Conservation (phyloP, 1,284 basidiomycete species). For the Entoloma clypeatum region DNA sequence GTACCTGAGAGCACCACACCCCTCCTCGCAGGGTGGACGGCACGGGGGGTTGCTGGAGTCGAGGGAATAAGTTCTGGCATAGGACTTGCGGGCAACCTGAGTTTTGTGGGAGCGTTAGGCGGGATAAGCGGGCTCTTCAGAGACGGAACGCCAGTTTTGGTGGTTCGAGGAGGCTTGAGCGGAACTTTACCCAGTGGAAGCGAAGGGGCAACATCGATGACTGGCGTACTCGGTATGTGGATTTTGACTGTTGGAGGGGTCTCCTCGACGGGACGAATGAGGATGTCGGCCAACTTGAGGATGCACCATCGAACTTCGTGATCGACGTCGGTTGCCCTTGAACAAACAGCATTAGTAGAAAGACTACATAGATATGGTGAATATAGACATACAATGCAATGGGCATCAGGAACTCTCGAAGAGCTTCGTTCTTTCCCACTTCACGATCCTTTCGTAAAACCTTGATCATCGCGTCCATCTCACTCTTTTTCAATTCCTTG, state of each 20-base stretch:
- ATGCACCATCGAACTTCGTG: slow-evolving; percentile 88
- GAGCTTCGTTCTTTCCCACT: slow-evolving; percentile 77
- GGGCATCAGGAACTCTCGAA: slow-evolving; percentile 78
- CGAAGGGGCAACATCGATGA: slow-evolving; percentile 54
- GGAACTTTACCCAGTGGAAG: slow-evolving; percentile 49
- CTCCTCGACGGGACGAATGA: slow-evolving; percentile 81
- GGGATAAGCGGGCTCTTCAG: slow-evolving; percentile 42
- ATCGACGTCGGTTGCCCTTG: slow-evolving; percentile 71
- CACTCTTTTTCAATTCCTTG: slow-evolving; percentile 75
- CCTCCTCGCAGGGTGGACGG: slow-evolving; percentile 29
- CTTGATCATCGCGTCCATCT: slow-evolving; percentile 79
- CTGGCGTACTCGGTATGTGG: slow-evolving; percentile 77
- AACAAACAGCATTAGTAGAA: slow-evolving; percentile 11
- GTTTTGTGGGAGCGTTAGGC: slow-evolving; percentile 47
- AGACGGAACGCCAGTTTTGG: slow-evolving; percentile 42
- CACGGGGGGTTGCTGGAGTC: slow-evolving; percentile 25
- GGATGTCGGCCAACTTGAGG: slow-evolving; percentile 88
- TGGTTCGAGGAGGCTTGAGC: slow-evolving; percentile 35
- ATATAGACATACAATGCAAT: slow-evolving; percentile 64
- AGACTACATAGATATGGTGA: slow-evolving; percentile 5
- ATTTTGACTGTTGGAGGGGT: slow-evolving; percentile 84
- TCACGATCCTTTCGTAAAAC: slow-evolving; percentile 80
- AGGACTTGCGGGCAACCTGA: slow-evolving; percentile 41
- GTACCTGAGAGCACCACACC: slow-evolving; percentile 32
- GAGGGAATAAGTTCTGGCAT: slow-evolving; percentile 23